phyloP scores from a whole-genome alignment of 164 flowering plant species.

The Annona squamosa region DNA sequence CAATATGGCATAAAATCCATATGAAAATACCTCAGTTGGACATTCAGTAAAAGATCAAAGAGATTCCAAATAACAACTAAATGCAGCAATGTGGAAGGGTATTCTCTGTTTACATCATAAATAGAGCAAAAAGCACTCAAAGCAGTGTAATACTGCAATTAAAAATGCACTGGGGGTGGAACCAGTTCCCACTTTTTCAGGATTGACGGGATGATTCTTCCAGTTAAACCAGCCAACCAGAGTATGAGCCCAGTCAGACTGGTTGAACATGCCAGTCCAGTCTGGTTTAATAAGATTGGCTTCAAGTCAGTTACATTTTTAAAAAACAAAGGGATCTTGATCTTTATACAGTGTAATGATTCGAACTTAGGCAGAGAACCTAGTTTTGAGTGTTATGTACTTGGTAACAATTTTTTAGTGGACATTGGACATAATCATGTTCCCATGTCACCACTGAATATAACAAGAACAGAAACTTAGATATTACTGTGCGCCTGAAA shows the following conservation, averaged over 20 bases:
- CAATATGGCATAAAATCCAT: neutral
- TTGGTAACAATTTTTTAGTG: neutral
- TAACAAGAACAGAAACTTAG: neutral
- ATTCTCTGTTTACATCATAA: neutral
- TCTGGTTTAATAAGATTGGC: no score
- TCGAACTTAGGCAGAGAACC: neutral
- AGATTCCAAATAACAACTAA: no score
- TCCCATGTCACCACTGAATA: neutral
- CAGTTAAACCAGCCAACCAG: no score
- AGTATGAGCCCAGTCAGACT: no score
- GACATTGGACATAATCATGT: neutral
- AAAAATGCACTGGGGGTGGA: no score
- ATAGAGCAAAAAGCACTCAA: neutral
- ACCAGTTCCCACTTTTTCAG: no score
- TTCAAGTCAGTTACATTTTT: neutral
- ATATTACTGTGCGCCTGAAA: conserved; percentile 1
- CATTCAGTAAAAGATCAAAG: neutral
- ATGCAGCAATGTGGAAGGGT: no score
- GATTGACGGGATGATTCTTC: no score
- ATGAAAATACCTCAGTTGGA: neutral
- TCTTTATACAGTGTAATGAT: neutral
- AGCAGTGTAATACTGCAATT: no score
- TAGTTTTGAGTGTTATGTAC: neutral
- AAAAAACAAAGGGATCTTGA: neutral
- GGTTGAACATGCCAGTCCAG: no score